These are phyloP conservation scores for Dendrobium catenatum DNA, from an alignment of 106 monocot species.

Conservation along the genomic window DNA sequence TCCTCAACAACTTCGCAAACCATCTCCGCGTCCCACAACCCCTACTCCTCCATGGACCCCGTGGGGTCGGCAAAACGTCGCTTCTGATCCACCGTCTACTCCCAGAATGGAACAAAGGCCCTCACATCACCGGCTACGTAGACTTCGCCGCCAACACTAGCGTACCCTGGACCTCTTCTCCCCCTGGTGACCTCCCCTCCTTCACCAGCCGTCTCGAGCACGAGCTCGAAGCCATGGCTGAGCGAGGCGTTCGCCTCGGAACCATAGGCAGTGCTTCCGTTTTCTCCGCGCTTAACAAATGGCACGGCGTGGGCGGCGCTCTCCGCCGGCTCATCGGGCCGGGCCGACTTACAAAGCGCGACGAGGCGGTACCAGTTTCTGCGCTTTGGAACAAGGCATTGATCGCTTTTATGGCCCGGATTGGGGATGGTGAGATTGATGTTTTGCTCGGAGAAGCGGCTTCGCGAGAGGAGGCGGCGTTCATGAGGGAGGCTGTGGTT, in stretches of 20 bases:
- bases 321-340: conserved; percentile 31
- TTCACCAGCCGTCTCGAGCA: conserved; percentile 43
- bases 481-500: conserved; percentile 52
- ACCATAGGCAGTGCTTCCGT: conserved; percentile 44
- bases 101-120: conserved; percentile 53
- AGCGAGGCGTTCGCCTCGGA: conserved; percentile 54
- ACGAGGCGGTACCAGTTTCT: conserved; percentile 14
- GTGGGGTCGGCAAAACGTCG: conserved; percentile 84
- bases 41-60: conserved; percentile 93
- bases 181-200: conserved; percentile 8
- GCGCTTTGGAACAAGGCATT: conserved; percentile 77
- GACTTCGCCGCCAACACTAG: conserved; percentile 46
- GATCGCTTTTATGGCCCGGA: conserved; percentile 19
- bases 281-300: conserved; percentile 46
- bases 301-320: conserved; percentile 45
- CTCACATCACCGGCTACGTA: conserved; percentile 71
- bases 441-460: background rate
- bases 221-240: conserved; percentile 51
- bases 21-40: conserved; percentile 85
- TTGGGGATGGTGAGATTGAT: conserved; percentile 11
- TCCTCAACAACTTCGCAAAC: conserved; percentile 77
- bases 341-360: conserved; percentile 10
- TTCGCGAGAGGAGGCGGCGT: conserved; percentile 43
- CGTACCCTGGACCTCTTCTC: conserved; percentile 24
- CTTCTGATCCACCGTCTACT: conserved; percentile 71